Percentiles rank a stretch among this genome's conserved stretches.
phyloP scores from a whole-genome alignment of 352 stramenopile genomes.

The Pythium angustatum region DNA sequence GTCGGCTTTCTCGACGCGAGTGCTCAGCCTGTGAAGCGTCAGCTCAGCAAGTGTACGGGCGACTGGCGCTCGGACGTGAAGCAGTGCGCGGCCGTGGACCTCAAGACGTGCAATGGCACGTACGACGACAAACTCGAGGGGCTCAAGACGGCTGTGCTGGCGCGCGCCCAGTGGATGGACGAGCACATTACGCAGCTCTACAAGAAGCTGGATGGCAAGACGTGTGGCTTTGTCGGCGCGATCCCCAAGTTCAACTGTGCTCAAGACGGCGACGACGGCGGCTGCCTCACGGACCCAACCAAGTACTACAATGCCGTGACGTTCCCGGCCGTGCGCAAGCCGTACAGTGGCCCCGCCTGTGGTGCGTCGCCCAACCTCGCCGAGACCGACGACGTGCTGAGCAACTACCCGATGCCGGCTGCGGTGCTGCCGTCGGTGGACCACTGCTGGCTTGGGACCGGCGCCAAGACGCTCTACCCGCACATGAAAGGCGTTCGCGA shows the following conservation, averaged over 20 bases:
- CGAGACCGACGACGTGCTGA: constrained; percentile 25
- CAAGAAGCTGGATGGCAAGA: constrained; percentile 53
- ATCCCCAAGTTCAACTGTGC: constrained; percentile 76
- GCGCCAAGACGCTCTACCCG: constrained; percentile 55
- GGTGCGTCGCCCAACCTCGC: constrained; percentile 11
- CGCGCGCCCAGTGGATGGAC: constrained; percentile 73
- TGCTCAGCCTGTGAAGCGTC: constrained; percentile 41
- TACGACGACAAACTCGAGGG: constrained; percentile 52
- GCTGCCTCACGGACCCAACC: constrained; percentile 53
- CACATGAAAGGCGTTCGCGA: constrained; percentile 63
- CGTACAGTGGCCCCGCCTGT: constrained; percentile 46
- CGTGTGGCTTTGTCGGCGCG: constrained; percentile 60
- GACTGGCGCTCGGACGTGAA: constrained; percentile 51
- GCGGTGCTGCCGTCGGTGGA: constrained; percentile 58
- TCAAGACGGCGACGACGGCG: constrained; percentile 53
- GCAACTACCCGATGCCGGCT: constrained; percentile 27
- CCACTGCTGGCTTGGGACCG: constrained; percentile 68
- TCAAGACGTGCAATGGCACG: constrained; percentile 56
- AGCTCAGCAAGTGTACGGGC: constrained; percentile 56
- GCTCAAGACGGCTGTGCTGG: constrained; percentile 48
- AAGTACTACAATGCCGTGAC: constrained; percentile 62
- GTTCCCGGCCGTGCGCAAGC: constrained; percentile 58
- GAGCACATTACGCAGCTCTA: constrained; percentile 65
- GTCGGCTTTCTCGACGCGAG: constrained; percentile 52
- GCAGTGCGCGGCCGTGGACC: constrained; percentile 59